Evolutionary conservation across 1,139 yeast genomes (phyloP).

Genomic region (Meyerozyma athensensis): DNA sequence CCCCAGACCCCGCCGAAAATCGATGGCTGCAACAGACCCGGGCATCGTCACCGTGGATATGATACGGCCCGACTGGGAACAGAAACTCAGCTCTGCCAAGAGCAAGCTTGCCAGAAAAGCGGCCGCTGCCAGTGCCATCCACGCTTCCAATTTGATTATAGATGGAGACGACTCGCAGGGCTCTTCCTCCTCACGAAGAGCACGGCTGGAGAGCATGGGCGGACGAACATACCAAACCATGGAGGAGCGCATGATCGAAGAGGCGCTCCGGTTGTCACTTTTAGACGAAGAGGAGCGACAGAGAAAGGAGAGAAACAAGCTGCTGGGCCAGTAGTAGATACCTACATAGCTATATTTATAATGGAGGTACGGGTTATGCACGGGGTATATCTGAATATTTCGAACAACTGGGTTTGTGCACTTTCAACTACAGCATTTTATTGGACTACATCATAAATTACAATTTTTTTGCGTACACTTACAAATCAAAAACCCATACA

Average conservation of each 20-base stretch:
- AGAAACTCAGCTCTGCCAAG: conserved; percentile 64
- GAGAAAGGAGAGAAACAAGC: conserved; percentile 21
- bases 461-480: no score
- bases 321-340: no score
- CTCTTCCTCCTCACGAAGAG: conserved; percentile 4
- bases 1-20: conserved; percentile 27
- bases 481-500: no score
- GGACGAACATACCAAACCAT: conserved; percentile 19
- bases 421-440: no score
- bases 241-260: conserved; percentile 80
- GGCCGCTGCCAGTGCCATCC: conserved; percentile 92
- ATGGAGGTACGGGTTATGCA: no score
- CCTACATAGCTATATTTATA: no score
- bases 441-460: no score
- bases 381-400: no score
- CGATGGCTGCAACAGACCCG: conserved; percentile 57
- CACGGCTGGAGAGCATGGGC: conserved; percentile 6
- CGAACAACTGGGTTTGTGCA: no score
- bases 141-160: conserved; percentile 66
- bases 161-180: conserved; percentile 18
- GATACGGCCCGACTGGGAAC: conserved; percentile 92
- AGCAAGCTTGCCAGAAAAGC: conserved; percentile 77
- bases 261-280: conserved; percentile 71
- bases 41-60: conserved; percentile 72
- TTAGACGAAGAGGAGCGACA: conserved; percentile 62